Base-by-base conservation (phyloP, 1,284 basidiomycete species). In the Violaceomyces palustris region DNA sequence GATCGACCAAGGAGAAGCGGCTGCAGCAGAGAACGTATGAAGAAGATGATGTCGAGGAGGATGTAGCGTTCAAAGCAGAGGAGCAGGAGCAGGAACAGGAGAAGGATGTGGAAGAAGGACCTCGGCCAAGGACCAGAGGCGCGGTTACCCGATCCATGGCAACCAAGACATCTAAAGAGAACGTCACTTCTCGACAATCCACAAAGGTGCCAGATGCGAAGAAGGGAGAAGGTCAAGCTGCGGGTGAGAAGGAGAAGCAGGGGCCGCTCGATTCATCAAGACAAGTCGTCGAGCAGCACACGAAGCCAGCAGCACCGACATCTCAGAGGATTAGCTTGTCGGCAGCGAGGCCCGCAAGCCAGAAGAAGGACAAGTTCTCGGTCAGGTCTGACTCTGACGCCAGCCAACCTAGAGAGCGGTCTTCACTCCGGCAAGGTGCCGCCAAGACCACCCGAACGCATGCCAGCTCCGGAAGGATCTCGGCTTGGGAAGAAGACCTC, bases 401-500 rank as follows among this genome's bases (percentile, higher is more conserved):
- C 14, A 22, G 46, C 23, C 45, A 52, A 0, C 55, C 43, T 17
- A 28, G 61, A n/a, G 55, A 56, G n/a, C 45, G 51, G 18, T 68
- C 64, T n/a, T 62, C 62, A 8, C 51, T 72, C 25, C 61, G 69
- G 17, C 66, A 70, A 28, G 60, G 64, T 4, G 47, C 65, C 1
- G 55, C 56, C 23, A 72, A 72, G 51, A 54, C 49, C 6, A 57
- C 37, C 15, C 54, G 68, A 1, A 50, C 50, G n/a, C 67, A 72
- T 35, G 61, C 56, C 21, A 62, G 61, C 23, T 68, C 67, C 18
- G 69, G 69, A 22, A 58, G 67, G 29, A 61, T 69, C 35, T 57
- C 63, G 26, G 51, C 58, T 19, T 55, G 63, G 63, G 61, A 64
- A n/a, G 65, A 67, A 22, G 63, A 66, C 14, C 53, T 55, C 9